Evolutionary conservation across 495 filamentous ascomycete species (phyloP), one percentile per base, ranked within the genome.

Genomic region (Tetracladium setigerum): DNA sequence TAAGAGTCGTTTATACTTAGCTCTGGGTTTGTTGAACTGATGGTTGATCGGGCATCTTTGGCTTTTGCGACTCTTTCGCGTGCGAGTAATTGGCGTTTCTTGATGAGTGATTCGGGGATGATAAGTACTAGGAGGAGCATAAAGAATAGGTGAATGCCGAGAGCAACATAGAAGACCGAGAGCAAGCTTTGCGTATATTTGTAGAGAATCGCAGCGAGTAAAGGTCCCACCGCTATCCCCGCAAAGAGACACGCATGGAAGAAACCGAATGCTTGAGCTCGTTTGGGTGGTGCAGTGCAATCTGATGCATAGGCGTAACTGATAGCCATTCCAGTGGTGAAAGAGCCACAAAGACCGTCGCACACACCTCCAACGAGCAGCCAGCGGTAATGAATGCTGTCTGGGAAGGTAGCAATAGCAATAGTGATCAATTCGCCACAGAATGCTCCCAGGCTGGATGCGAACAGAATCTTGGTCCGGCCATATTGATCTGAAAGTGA

Each of bases 401-500:
- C 83, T 8, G 87, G 83, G 57, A 77, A 86, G 51, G 72, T 84
- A 33, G 78, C 87, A 12, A 89, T 79, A 5, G 89, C 52, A 30
- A 92, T 83, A 22, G 84, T 87, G 42, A 92, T 76, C 33, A 81
- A 58, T 61, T 96, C 92, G 37, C 67, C 73, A 1, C 78, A 39
- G 0, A 95, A 69, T 34, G 79, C 76, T 8, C 88, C 89, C 2
- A 77, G 59, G 11, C 82, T 81, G 17, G 78, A 74, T 30, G 87
- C 53, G 12, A 81, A 72, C 44, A 97, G 77, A 32, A 95, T 58
- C 14, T 59, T 69, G 37, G 81, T 86, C 38, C 92, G 77, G 2
- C 92, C 92, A 66, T 89, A 86, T 5, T 87, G 81, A 68, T 98
- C 92, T 1, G 91, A 96, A 16, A 95, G 65, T 0, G 82, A 74